Conservation (phyloP, 2,329 filamentous ascomycete genomes). For the Teratosphaeria destructans region DNA sequence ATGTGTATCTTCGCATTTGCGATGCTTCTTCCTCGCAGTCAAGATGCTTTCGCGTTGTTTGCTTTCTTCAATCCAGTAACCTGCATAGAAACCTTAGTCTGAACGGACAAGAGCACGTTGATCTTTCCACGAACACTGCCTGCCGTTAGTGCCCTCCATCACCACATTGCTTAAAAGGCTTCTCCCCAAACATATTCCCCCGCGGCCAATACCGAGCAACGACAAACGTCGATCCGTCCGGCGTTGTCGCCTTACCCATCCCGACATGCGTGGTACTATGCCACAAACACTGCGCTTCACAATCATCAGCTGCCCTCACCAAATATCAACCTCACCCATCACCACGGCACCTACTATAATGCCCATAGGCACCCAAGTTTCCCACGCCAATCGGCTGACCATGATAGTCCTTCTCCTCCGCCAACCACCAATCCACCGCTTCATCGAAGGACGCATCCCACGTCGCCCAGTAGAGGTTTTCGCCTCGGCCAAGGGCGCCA, state of each 20-base stretch:
- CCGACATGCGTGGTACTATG: neutral
- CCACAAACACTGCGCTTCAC: neutral
- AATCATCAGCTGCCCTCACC: neutral
- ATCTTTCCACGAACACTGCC: too few species aligned
- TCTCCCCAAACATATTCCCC: neutral
- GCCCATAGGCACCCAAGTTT: slow-evolving; percentile 25
- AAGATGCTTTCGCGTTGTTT: neutral
- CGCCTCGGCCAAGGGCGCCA: slow-evolving; percentile 14
- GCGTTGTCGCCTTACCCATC: neutral
- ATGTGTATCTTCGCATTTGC: too few species aligned
- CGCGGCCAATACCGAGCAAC: neutral
- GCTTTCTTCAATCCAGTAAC: neutral
- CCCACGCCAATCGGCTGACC: slow-evolving; percentile 27
- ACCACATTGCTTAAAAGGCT: neutral
- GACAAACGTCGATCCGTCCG: neutral
- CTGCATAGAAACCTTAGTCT: too few species aligned
- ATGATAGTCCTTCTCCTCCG: slow-evolving; percentile 25
- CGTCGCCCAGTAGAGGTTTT: slow-evolving; percentile 26
- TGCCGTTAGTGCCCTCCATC: too few species aligned
- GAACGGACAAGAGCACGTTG: too few species aligned
- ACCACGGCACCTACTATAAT: slow-evolving; percentile 13
- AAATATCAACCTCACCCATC: neutral
- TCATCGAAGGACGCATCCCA: slow-evolving; percentile 13
- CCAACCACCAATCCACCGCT: slow-evolving; percentile 25
- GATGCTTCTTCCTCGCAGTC: too few species aligned